Base-by-base conservation (phyloP, 768 basidiomycete species). In the Mycena galopus region DNA sequence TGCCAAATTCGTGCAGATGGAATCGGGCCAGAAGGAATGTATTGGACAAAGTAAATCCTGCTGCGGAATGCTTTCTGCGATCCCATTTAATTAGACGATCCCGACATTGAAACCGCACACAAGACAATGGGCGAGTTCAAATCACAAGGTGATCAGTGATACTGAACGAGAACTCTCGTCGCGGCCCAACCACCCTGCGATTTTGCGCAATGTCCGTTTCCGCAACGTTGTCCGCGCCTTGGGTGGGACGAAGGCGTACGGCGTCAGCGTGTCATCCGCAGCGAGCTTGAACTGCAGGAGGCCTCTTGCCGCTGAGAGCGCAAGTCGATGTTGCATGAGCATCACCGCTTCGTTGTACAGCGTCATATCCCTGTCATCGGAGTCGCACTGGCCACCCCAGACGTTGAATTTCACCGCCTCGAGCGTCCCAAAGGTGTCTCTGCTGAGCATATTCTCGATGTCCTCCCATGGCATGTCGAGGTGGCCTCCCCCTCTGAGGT, bases 401-500 rank as follows among this genome's bases (percentile, higher is more conserved):
- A 72, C 56, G 21, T 51, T 50, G 44, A 72, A 63, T 23, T 37
- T 25, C 23, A 72, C 71, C 30, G 32, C 8, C 12, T 42, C 11
- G 2, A 68, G 55, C 2, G 2, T 5, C 23, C 17, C 17, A 33
- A 72, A 67, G 4, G 35, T 10, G 37, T 44, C 25, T 9, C 30
- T 30, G 44, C 30, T 23, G 4, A 72, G 37, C n/a, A 35, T n/a
- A 4, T 11, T 30, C 17, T 57, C 71, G 44, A 72, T 12, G 6
- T 62, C 60, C 55, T 64, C 71, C 71, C 71, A 72, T 7, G 44
- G 66, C 29, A 67, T 50, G 44, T 72, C 71, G 23, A 55, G 58
- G 32, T 63, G 67, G n/a, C n/a, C n/a, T 16, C 51, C 55, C 8
- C 53, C 25, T 66, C 37, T 50, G 25, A 72, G 53, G 27, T 33